A percentile compares a stretch with the other conserved stretches of the same genome.
These are phyloP conservation scores for Fraxinus pennsylvanica DNA, from an alignment of 257 asterid genomes.

Conservation along the genomic window DNA sequence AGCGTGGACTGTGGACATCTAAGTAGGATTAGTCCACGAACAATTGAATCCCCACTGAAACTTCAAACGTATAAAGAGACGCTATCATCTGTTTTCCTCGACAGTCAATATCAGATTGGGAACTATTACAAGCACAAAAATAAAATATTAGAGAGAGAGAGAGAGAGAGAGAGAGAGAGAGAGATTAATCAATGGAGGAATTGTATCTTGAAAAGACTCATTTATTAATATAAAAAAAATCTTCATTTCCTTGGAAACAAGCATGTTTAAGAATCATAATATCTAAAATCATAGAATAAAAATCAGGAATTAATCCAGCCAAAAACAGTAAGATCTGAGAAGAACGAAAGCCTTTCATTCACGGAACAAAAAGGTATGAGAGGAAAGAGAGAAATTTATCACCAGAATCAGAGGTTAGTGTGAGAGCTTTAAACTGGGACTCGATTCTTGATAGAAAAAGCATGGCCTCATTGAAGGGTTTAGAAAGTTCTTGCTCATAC, in stretches of 20 bases:
- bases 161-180: conserved; percentile 14
- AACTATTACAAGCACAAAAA: neutral
- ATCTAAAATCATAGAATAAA: conserved; percentile 18
- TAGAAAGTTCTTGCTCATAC: conserved; percentile 87
- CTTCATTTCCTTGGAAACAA: conserved; percentile 47
- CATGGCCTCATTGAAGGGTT: conserved; percentile 97
- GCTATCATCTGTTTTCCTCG: neutral
- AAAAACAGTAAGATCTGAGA: conserved; percentile 38
- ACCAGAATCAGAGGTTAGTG: conserved; percentile 66
- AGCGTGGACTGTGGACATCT: neutral
- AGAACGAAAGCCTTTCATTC: conserved; percentile 25
- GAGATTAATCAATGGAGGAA: conserved; percentile 32
- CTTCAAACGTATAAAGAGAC: neutral
- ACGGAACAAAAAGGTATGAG: neutral
- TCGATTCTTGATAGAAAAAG: conserved; percentile 82
- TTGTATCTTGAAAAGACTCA: conserved; percentile 34
- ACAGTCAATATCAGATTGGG: neutral
- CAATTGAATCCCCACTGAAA: neutral
- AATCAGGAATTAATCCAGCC: conserved; percentile 35
- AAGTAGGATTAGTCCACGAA: neutral
- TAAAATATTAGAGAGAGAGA: conserved; percentile 15
- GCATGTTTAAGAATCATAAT: conserved; percentile 44
- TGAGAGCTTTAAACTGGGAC: conserved; percentile 71
- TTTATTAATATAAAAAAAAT: neutral
- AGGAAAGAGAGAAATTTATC: conserved; percentile 17